A percentile compares a stretch with the other conserved stretches of the same genome.
These are phyloP conservation scores for Hypocreales sp. DNA, from an alignment of 2,329 filamentous ascomycete species.

Conservation along the genomic window DNA sequence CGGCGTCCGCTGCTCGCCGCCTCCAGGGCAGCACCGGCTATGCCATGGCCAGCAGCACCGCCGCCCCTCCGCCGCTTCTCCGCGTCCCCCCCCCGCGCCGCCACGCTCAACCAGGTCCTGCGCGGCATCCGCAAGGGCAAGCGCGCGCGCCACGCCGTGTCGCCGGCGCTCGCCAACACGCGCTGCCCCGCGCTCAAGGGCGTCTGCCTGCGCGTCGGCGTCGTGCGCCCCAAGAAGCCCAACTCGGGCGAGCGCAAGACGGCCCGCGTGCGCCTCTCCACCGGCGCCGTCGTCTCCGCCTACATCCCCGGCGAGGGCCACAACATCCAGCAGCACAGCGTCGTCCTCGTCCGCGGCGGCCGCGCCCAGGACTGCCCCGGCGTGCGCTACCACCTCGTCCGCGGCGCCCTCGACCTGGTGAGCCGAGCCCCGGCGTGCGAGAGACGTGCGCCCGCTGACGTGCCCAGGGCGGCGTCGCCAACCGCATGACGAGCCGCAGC, in stretches of 20 bases:
- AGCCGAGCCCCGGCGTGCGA: too few species aligned
- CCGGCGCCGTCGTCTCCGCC: slow-evolving; percentile 72
- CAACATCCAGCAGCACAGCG: slow-evolving; percentile 97
- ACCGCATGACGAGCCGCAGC: slow-evolving; percentile 68
- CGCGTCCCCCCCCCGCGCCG: slow-evolving; percentile 37
- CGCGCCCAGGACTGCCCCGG: slow-evolving; percentile 94
- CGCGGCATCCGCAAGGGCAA: slow-evolving; percentile 66
- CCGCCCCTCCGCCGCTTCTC: slow-evolving; percentile 30
- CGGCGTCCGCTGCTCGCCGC: slow-evolving; percentile 11
- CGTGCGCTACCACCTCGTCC: slow-evolving; percentile 88
- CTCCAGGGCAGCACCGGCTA: too few species aligned
- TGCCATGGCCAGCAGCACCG: slow-evolving; percentile 7
- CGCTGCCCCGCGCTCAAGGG: slow-evolving; percentile 77
- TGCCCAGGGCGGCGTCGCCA: slow-evolving; percentile 71
- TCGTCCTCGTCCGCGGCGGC: slow-evolving; percentile 88
- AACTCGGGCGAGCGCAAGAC: slow-evolving; percentile 97
- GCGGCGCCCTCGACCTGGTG: slow-evolving; percentile 88
- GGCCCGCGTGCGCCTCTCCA: slow-evolving; percentile 77
- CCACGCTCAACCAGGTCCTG: slow-evolving; percentile 61
- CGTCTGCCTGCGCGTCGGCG: slow-evolving; percentile 87
- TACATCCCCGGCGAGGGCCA: slow-evolving; percentile 97
- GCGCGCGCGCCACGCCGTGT: slow-evolving; percentile 70
- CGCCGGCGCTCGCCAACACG: slow-evolving; percentile 60
- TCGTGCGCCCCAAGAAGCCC: slow-evolving; percentile 94
- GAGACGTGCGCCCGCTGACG: too few species aligned